phyloP scores from a whole-genome alignment of 202 grass and related monocot genomes.

The Carex arenaria region DNA sequence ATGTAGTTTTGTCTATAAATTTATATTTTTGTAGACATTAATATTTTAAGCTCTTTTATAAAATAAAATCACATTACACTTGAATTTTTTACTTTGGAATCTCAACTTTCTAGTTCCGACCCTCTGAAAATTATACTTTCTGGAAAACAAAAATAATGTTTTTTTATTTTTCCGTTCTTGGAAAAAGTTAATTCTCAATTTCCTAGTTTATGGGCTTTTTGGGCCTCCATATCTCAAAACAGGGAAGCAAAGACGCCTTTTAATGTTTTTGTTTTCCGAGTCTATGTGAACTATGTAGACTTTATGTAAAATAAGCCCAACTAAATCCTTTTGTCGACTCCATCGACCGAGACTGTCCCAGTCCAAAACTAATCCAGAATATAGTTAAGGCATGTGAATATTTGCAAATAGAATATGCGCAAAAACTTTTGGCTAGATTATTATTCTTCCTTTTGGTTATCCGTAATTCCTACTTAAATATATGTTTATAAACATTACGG shows the following conservation, averaged over 20 bases:
- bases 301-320: no score
- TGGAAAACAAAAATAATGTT: not conserved
- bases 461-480: not conserved
- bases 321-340: conserved; percentile 23
- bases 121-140: not conserved
- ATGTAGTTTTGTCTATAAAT: no score
- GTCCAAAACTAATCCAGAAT: not conserved
- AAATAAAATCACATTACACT: no score
- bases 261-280: not conserved
- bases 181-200: not conserved
- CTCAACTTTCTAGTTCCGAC: no score
- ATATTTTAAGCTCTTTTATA: no score
- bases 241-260: not conserved
- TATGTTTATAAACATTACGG: not conserved
- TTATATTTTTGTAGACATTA: no score
- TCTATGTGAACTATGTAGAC: no score
- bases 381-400: conserved; percentile 50
- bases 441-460: conserved; percentile 61
- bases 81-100: no score
- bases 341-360: no score
- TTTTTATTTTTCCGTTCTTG: not conserved
- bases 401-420: no score
- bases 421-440: no score
- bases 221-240: not conserved
- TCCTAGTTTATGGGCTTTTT: not conserved